Base-by-base conservation (phyloP, 208 protist genomes). In the Leishmania lainsoni region DNA sequence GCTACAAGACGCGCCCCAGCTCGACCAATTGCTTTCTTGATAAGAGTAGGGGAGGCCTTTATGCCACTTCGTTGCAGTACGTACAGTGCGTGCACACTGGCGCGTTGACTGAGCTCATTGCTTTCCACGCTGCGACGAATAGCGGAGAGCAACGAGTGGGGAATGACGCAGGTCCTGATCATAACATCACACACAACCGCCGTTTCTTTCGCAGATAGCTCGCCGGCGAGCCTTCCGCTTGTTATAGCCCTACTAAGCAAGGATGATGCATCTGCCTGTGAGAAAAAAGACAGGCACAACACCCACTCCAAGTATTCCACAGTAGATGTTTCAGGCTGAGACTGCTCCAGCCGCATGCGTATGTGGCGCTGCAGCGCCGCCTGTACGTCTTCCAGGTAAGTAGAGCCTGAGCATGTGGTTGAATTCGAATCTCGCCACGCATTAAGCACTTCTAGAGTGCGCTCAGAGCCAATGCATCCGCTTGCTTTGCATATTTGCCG, bases 261-360 rank as follows among this genome's bases (percentile, higher is more conserved):
- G 6, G 5, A 35, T 3, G 76, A 59, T 14, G 69, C 48, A 32
- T 80, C 78, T 9, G 39, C 6, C 9, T 1, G 45, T 29, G 81
- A 84, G 16, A 84, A 73, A 80, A 84, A 84, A 16, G 81, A 84
- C 20, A 84, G 76, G 56, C 81, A 80, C 42, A 65, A 58, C 35
- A 84, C 26, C 81, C 81, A 84, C 48, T 54, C 17, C 48, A 76
- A 48, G 29, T 76, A 76, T 45, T 76, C 72, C 26, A 45, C 51
- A 56, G 72, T 61, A 32, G 51, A 32, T 39, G 72, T 22, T 48
- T 76, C 51, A 26, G 49, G 29, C n/a, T 61, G 72, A 20, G 51
- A 61, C 51, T 61, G 12, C 52, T 54, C 52, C 1, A 76, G 72
- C 32, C 17, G 51, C 51, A 26, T 17, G 48, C 48, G 51, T 48